Evolutionary conservation across 1,284 basidiomycete species (phyloP).

Genomic region (Dichomitus squalens): DNA sequence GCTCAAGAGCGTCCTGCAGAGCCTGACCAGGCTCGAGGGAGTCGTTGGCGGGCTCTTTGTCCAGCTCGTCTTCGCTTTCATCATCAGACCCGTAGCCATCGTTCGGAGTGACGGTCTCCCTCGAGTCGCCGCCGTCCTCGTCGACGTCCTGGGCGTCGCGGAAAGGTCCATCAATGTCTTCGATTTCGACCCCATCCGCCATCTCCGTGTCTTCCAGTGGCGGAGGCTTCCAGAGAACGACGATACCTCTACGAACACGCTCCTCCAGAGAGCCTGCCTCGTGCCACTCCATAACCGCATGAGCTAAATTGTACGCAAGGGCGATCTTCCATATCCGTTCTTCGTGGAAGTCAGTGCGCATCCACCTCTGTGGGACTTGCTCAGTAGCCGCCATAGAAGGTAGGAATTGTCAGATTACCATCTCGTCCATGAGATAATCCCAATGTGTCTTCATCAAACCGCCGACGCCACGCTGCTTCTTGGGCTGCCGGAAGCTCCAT

Average conservation of each 20-base stretch:
- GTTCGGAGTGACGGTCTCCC: conserved; percentile 33
- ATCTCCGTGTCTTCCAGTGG: conserved; percentile 31
- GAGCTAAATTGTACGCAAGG: conserved; percentile 84
- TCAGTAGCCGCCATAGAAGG: conserved; percentile 4
- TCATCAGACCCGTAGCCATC: conserved; percentile 48
- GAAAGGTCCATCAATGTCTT: conserved; percentile 14
- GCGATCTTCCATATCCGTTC: conserved; percentile 93
- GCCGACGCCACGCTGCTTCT: conserved; percentile 85
- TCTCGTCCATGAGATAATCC: conserved; percentile 97
- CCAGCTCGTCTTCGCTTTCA: conserved; percentile 63
- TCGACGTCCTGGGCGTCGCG: conserved; percentile 28
- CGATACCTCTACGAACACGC: conserved; percentile 68
- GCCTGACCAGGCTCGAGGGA: conserved; percentile 50
- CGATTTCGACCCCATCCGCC: conserved; percentile 28
- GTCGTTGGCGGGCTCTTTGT: conserved; percentile 58
- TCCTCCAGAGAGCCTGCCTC: conserved; percentile 66
- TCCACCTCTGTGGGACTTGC: conserved; percentile 76
- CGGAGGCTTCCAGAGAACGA: conserved; percentile 64
- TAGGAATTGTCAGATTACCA: conserved; percentile 55
- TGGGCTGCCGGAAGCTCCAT: conserved; percentile 96
- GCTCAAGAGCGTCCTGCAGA: conserved; percentile 55
- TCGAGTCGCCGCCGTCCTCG: conserved; percentile 27
- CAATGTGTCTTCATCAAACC: conserved; percentile 86
- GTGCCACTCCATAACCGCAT: conserved; percentile 88
- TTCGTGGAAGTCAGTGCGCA: conserved; percentile 93